Evolutionary conservation across 768 basidiomycete genomes (phyloP).

Genomic region (Leucocoprinus sp.): DNA sequence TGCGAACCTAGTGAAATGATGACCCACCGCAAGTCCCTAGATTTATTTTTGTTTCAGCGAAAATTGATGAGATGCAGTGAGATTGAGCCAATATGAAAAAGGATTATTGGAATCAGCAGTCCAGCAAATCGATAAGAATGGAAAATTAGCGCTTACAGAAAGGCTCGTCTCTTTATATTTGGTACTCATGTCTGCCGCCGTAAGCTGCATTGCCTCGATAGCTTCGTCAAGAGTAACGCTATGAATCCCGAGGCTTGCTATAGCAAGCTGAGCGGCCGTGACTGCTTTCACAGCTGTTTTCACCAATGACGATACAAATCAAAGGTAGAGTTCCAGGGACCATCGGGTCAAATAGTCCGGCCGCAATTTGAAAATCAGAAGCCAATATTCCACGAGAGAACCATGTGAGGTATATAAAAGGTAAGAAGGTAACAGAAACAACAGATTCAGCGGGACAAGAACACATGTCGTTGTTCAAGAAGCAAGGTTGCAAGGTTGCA

Average conservation of each 20-base stretch:
- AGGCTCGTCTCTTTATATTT: slow-evolving; percentile 96
- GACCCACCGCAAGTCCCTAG: slow-evolving; percentile 36
- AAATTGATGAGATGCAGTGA: not conserved
- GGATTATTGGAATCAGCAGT: not conserved
- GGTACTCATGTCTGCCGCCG: slow-evolving; percentile 89
- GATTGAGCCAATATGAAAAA: slow-evolving; percentile 3
- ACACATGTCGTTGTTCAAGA: not conserved
- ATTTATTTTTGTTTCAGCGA: not conserved
- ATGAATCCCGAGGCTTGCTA: slow-evolving; percentile 85
- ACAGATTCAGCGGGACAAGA: not conserved
- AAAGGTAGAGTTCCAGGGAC: not conserved
- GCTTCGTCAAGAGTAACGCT: slow-evolving; percentile 89
- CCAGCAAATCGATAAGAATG: not conserved
- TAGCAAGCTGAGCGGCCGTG: slow-evolving; percentile 89
- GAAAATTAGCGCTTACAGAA: slow-evolving; percentile 43
- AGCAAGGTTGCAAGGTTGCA: not conserved
- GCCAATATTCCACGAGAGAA: not conserved
- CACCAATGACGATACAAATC: not conserved
- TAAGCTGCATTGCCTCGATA: slow-evolving; percentile 90
- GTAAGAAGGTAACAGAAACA: not conserved
- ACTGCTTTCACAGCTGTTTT: slow-evolving; percentile 79
- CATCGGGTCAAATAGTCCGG: not conserved
- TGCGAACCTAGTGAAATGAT: not conserved
- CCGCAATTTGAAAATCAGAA: not conserved
- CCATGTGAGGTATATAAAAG: not conserved